These are phyloP conservation scores for Niveomyces coronatus DNA, from an alignment of 2,329 filamentous ascomycete species.

Conservation along the genomic window DNA sequence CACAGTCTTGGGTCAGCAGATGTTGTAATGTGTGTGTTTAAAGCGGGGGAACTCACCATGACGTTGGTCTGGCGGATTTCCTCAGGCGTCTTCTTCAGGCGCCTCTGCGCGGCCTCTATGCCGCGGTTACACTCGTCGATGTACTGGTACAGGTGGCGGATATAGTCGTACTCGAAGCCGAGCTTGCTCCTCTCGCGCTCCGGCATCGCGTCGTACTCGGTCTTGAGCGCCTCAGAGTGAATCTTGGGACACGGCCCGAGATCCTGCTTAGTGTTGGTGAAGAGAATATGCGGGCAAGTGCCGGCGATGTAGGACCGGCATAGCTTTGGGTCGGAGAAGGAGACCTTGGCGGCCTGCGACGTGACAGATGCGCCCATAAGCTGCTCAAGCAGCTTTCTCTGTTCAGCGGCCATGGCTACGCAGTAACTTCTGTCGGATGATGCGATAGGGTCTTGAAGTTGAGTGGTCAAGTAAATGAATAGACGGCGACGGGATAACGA, in stretches of 20 bases:
- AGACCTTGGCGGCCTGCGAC: constrained; percentile 69
- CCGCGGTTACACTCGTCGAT: constrained; percentile 93
- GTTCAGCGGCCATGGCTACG: constrained; percentile 78
- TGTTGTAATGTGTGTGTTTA: too few relatives aligned
- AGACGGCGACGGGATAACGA: too few relatives aligned
- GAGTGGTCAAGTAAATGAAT: too few relatives aligned
- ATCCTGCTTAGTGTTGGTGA: constrained; percentile 98
- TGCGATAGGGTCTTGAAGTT: neutral
- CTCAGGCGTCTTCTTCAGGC: constrained; percentile 93
- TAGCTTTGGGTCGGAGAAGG: constrained; percentile 84
- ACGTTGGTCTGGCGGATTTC: constrained; percentile 94
- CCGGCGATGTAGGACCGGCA: constrained; percentile 91
- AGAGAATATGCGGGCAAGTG: constrained; percentile 95
- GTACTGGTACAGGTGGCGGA: constrained; percentile 91
- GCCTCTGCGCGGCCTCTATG: constrained; percentile 81
- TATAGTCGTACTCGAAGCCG: constrained; percentile 94
- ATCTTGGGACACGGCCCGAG: constrained; percentile 80
- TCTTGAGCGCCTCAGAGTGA: constrained; percentile 79
- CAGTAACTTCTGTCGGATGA: neutral
- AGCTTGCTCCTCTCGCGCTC: constrained; percentile 63
- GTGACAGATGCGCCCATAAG: constrained; percentile 70
- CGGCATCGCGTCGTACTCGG: constrained; percentile 71
- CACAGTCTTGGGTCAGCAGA: constrained; percentile 11
- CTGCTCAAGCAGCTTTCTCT: constrained; percentile 97
- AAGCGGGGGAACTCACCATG: constrained; percentile 36